phyloP scores from a whole-genome alignment of 2,329 filamentous ascomycete species.

The Pseudogymnoascus verrucosus region DNA sequence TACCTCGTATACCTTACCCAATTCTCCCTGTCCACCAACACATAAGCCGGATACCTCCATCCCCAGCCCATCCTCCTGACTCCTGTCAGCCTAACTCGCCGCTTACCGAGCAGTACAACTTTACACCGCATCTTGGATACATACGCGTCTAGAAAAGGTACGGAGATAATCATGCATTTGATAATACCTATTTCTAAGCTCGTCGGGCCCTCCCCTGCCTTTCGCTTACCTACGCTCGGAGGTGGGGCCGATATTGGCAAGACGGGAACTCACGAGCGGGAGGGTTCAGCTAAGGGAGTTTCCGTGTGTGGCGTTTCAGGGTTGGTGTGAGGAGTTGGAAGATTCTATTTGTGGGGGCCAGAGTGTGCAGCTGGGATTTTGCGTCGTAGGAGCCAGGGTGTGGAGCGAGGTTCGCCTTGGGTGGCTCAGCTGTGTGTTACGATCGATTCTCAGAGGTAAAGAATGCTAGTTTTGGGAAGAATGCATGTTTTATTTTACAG shows the following conservation, averaged over 20 bases:
- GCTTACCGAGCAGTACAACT: background rate
- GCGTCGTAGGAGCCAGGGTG: background rate
- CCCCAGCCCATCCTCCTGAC: background rate
- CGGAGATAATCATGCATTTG: background rate
- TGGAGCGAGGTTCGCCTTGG: background rate
- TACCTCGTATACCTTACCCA: background rate
- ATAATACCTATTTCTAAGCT: background rate
- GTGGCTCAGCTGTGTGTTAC: background rate
- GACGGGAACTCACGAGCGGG: background rate
- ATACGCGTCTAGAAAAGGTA: background rate
- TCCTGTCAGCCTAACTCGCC: background rate
- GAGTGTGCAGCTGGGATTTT: background rate
- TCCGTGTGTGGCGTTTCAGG: background rate
- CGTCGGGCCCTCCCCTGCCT: too few species aligned
- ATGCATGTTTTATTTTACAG: background rate
- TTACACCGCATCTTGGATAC: background rate
- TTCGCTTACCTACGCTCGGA: background rate
- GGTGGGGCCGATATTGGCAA: background rate
- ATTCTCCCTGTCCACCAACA: background rate
- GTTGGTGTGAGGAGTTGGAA: background rate
- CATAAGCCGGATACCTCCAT: background rate
- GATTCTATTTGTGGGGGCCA: background rate
- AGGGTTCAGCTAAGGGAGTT: background rate
- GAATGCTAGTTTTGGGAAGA: background rate
- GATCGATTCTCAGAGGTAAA: background rate